phyloP scores from a whole-genome alignment of 2,329 filamentous ascomycete species.

The Cordyceps militaris region DNA sequence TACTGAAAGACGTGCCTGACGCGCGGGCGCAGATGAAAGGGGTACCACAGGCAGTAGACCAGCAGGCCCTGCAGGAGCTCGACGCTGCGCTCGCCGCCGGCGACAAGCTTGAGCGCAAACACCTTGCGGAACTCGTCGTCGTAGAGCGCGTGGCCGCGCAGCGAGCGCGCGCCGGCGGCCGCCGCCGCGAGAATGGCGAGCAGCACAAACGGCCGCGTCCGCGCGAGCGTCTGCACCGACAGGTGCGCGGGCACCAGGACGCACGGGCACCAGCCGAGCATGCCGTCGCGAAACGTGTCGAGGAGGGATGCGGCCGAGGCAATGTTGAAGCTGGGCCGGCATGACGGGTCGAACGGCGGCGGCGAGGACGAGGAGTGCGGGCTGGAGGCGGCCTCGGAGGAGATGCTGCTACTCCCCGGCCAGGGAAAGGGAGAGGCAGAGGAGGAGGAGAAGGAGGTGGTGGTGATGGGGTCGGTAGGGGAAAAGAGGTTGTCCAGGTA shows the following conservation, averaged over 20 bases:
- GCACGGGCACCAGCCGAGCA: conserved; percentile 38
- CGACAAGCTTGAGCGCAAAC: conserved; percentile 48
- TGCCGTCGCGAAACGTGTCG: conserved; percentile 33
- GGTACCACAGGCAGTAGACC: conserved; percentile 53
- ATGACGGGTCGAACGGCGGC: conserved; percentile 28
- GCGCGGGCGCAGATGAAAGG: conserved; percentile 46
- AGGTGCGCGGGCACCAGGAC: conserved; percentile 34
- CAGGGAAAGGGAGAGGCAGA: conserved; percentile 13
- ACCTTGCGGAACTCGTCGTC: conserved; percentile 53
- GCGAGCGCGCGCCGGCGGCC: conserved; percentile 39
- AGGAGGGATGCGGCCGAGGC: conserved; percentile 44
- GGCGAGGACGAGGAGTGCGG: conserved; percentile 21
- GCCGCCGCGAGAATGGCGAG: conserved; percentile 46
- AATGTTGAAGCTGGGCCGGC: conserved; percentile 48
- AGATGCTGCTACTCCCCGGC: neutral
- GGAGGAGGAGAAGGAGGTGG: conserved; percentile 16
- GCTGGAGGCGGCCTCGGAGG: conserved; percentile 20
- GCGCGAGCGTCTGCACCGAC: conserved; percentile 37
- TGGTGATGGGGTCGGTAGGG: conserved; percentile 22
- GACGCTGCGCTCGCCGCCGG: conserved; percentile 48
- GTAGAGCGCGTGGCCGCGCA: conserved; percentile 46
- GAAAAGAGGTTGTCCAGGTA: conserved; percentile 36
- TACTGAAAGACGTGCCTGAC: conserved; percentile 45
- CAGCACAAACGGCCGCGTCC: conserved; percentile 44
- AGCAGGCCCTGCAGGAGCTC: conserved; percentile 51